Conservation (phyloP, 139 green algal species). For the Nannochloris sp. region DNA sequence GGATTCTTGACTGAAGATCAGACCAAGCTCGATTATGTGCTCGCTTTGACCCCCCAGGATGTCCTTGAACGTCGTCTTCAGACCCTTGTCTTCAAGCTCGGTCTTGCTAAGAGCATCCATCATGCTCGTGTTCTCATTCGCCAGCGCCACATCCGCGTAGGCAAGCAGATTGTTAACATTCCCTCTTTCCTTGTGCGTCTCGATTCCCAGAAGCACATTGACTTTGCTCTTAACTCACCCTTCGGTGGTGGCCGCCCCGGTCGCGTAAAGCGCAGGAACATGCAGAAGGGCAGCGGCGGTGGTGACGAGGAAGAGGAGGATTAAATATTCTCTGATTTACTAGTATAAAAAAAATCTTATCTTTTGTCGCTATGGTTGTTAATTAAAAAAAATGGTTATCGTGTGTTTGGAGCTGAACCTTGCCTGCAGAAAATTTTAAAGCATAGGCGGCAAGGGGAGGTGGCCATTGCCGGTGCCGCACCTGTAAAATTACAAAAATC, state of each 20-base stretch:
- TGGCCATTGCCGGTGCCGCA: no score
- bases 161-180: constrained; percentile 99
- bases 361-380: no score
- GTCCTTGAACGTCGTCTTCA: constrained; percentile 84
- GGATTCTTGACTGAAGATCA: constrained; percentile 91
- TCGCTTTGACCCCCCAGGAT: constrained; percentile 81
- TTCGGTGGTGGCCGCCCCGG: constrained; percentile 96
- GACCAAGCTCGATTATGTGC: constrained; percentile 99
- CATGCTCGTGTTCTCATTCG: constrained; percentile 97
- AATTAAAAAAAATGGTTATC: no score
- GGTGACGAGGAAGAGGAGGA: constrained; percentile 34
- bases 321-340: no score
- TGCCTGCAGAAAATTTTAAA: no score
- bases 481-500: no score
- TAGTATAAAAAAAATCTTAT: no score
- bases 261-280: constrained; percentile 81
- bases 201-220: constrained; percentile 99
- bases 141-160: constrained; percentile 98
- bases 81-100: constrained; percentile 99
- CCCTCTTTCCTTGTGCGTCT: constrained; percentile 96
- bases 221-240: constrained; percentile 95
- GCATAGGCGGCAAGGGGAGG: no score
- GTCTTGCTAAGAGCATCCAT: constrained; percentile 98
- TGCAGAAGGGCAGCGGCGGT: constrained; percentile 14
- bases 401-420: no score